Evolutionary conservation across 2,329 filamentous ascomycete species (phyloP).

Genomic region (Apiospora arundinis): DNA sequence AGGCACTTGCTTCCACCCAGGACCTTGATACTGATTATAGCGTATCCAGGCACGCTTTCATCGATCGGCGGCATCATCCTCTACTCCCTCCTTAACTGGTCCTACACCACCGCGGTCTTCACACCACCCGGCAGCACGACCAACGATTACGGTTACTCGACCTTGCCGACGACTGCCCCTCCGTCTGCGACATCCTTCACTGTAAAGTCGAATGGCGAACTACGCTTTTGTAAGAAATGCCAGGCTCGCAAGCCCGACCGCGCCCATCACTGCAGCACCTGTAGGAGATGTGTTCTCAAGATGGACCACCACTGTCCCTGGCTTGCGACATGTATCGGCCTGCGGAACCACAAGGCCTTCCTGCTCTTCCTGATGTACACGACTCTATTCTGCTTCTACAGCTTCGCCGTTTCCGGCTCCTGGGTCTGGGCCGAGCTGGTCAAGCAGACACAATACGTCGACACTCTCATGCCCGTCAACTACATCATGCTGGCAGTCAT

Average conservation of each 20-base stretch:
- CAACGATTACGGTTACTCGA: constrained; percentile 73
- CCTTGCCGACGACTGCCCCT: constrained; percentile 76
- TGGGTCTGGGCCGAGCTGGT: constrained; percentile 91
- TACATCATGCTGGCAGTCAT: constrained; percentile 88
- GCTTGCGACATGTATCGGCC: constrained; percentile 93
- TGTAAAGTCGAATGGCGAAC: constrained; percentile 87
- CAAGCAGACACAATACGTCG: constrained; percentile 71
- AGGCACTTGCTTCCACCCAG: not conserved
- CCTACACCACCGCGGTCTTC: constrained; percentile 92
- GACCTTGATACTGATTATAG: constrained; percentile 25
- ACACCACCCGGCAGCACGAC: constrained; percentile 81
- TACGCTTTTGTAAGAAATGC: constrained; percentile 97
- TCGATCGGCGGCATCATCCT: constrained; percentile 72
- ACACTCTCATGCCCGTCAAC: constrained; percentile 85
- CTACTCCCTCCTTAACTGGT: constrained; percentile 83
- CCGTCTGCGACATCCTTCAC: constrained; percentile 76
- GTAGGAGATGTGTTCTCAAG: constrained; percentile 92
- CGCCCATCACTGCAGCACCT: constrained; percentile 95
- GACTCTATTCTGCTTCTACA: constrained; percentile 81
- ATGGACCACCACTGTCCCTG: constrained; percentile 99
- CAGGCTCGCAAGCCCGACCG: constrained; percentile 93
- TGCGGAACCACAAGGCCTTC: constrained; percentile 96
- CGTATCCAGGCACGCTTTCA: constrained; percentile 53
- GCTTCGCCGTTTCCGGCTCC: constrained; percentile 75
- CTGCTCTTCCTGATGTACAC: constrained; percentile 91